These are phyloP conservation scores for Rosa persica DNA, from an alignment of 306 rosid species.

Conservation along the genomic window DNA sequence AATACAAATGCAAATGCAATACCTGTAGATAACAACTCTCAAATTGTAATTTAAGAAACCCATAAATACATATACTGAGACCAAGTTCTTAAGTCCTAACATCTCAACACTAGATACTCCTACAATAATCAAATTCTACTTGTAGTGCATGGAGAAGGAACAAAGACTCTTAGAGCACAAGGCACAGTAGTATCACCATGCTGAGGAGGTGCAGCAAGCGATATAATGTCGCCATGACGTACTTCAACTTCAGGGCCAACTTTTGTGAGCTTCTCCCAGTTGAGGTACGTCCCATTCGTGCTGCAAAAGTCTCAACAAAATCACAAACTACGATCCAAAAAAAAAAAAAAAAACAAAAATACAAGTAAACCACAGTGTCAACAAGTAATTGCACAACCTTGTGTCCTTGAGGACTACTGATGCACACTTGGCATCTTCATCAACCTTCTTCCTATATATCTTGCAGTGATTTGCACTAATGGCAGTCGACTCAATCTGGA, in stretches of 20 bases:
- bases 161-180: not conserved
- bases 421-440: slow-evolving; percentile 42
- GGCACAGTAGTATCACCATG: slow-evolving; percentile 47
- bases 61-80: not conserved
- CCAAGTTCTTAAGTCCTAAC: not conserved
- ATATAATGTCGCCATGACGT: slow-evolving; percentile 80
- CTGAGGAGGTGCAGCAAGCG: slow-evolving; percentile 86
- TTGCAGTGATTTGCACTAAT: slow-evolving; percentile 79
- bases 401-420: slow-evolving; percentile 66
- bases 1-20: slow-evolving; percentile 75
- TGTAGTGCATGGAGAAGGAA: not conserved
- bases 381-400: slow-evolving; percentile 46
- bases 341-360: not conserved
- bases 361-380: not conserved
- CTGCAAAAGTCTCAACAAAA: slow-evolving; percentile 47
- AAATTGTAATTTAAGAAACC: not conserved
- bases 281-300: slow-evolving; percentile 86
- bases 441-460: slow-evolving; percentile 51
- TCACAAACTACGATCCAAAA: slow-evolving; percentile 18
- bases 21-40: slow-evolving; percentile 38
- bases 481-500: slow-evolving; percentile 69
- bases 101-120: not conserved
- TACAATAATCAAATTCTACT: not conserved
- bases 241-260: slow-evolving; percentile 59
- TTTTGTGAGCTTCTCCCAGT: slow-evolving; percentile 74